Conservation (phyloP, 305 asterid genomes). For the Fraxinus xanthoxyloides region DNA sequence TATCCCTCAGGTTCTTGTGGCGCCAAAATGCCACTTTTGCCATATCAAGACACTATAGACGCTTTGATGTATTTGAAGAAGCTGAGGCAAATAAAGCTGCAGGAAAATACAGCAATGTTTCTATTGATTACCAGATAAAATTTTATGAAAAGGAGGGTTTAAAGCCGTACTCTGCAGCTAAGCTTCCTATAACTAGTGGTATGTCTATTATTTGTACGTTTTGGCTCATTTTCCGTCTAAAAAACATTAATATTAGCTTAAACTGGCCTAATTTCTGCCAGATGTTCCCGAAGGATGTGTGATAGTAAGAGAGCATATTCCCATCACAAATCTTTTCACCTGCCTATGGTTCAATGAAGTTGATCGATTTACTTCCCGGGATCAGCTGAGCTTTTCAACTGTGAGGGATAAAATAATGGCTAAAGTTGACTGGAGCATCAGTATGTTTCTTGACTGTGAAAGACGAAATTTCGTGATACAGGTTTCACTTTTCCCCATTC, state of each 20-base stretch:
- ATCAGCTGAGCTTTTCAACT: slow-evolving; percentile 93
- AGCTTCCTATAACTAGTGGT: slow-evolving; percentile 98
- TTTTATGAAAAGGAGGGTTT: slow-evolving; percentile 84
- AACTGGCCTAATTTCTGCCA: slow-evolving; percentile 42
- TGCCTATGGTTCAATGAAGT: slow-evolving; percentile 99
- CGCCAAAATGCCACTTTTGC: slow-evolving; percentile 88
- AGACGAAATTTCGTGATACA: slow-evolving; percentile 90
- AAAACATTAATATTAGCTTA: slow-evolving; percentile 15
- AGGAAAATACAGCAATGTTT: slow-evolving; percentile 73
- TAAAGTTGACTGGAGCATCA: slow-evolving; percentile 67
- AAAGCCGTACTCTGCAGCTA: slow-evolving; percentile 74
- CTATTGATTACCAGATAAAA: slow-evolving; percentile 78
- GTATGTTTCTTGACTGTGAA: slow-evolving; percentile 95
- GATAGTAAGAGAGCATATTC: slow-evolving; percentile 79
- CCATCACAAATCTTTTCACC: slow-evolving; percentile 88
- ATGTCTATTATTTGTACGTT: slow-evolving; percentile 23
- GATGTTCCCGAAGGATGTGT: slow-evolving; percentile 99
- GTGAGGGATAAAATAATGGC: slow-evolving; percentile 82
- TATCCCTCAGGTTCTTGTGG: slow-evolving; percentile 81
- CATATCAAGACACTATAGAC: slow-evolving; percentile 83
- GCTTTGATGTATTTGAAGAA: slow-evolving; percentile 91
- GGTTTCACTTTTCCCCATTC: slow-evolving; percentile 38
- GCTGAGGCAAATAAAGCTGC: slow-evolving; percentile 97
- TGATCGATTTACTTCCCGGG: slow-evolving; percentile 92
- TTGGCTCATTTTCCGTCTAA: slow-evolving; percentile 12